Conservation (phyloP, 768 basidiomycete species). For the Psilocybe cubensis region DNA sequence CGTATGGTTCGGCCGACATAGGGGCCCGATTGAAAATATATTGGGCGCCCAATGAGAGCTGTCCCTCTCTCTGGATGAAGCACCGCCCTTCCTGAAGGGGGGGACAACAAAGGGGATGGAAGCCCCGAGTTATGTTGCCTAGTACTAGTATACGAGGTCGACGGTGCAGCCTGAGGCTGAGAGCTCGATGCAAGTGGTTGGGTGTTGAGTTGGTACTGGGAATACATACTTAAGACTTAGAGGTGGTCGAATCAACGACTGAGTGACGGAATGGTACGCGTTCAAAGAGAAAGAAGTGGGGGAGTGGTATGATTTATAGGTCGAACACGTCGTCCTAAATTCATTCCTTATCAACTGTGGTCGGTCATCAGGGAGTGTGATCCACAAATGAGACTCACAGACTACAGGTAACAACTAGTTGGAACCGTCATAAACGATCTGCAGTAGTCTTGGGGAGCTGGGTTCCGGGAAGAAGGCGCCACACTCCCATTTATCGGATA, state of each 20-base stretch:
- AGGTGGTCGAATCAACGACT: neutral
- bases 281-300: neutral
- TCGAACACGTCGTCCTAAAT: slow-evolving; percentile 5
- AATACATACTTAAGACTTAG: slow-evolving; percentile 12
- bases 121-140: neutral
- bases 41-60: slow-evolving; percentile 50
- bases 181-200: slow-evolving; percentile 6
- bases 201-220: slow-evolving; percentile 8
- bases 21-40: slow-evolving; percentile 60
- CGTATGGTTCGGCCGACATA: slow-evolving; percentile 62
- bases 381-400: slow-evolving; percentile 10
- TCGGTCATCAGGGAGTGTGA: slow-evolving; percentile 3
- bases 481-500: slow-evolving; percentile 18
- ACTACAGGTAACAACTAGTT: slow-evolving; percentile 6
- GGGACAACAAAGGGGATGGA: neutral
- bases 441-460: slow-evolving; percentile 5
- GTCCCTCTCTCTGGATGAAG: slow-evolving; percentile 2
- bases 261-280: neutral
- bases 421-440: slow-evolving; percentile 1
- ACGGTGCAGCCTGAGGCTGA: slow-evolving; percentile 9
- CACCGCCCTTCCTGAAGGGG: neutral
- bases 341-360: slow-evolving; percentile 3
- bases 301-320: neutral
- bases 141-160: neutral
- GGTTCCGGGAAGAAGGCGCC: slow-evolving; percentile 22